Base-by-base conservation (phyloP, 2,329 filamentous ascomycete species). In the Pestalotiopsis sp. region DNA sequence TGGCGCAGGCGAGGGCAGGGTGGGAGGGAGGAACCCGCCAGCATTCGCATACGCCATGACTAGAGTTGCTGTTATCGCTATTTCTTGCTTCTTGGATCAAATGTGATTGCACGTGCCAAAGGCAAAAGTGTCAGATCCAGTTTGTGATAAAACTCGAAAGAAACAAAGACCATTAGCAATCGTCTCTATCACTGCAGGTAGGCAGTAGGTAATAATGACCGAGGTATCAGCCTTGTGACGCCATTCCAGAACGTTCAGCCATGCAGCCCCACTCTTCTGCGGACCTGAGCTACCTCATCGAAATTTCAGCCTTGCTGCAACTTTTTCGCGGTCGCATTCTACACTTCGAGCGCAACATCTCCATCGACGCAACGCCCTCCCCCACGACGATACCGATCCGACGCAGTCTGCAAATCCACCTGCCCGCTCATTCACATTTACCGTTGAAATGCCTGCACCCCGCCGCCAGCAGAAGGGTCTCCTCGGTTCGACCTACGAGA, bases 271-370 rank as follows among this genome's bases (percentile, higher is more conserved):
- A 25, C 41, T 64, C n/a, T 20, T 64, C 13, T 23, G 7, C 41
- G 6, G 39, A 64, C 17, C 60, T 62, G 60, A 39, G 31, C 31
- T 36, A 52, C 41, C 39, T 38, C 45, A 52, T 52, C 17, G 17
- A n/a, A 20, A 56, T 61, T 61, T 66, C 58, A 66, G 59, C 41
- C 45, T 36, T 25, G 12, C 11, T 25, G 3, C 27, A 13, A 38
- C 74, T 56, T 41, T 93, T 93, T 91, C 82, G 89, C 78, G 88
- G 90, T 73, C 91, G 89, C 82, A 84, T 85, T 80, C 82, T 89
- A 71, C 78, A 83, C 69, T 83, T 88, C 74, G 85, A 88, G 73
- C 9, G 17, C 20, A 9, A 9, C 17, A 52, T 9, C 6, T 36
- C 31, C 31, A 52, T 52, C 11, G 4, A 25, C 41, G 45, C 20